Percentiles rank a stretch among this genome's conserved stretches.
Conservation (phyloP, 805 yeast genomes). For the Danielia reshetovae region DNA sequence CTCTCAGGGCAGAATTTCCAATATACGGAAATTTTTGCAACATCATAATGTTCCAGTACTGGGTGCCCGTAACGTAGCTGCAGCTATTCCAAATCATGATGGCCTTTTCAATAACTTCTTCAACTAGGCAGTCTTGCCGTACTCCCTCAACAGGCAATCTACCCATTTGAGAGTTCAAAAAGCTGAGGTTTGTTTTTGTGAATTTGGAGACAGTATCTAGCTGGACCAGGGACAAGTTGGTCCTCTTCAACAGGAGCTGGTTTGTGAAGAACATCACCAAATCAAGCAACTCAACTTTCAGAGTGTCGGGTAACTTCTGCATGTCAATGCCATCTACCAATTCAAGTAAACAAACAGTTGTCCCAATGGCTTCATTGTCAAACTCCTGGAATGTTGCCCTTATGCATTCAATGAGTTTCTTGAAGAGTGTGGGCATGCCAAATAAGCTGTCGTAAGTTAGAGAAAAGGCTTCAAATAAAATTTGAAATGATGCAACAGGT, state of each 20-base stretch:
- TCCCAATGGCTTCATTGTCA: neutral
- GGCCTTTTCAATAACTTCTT: slow-evolving; percentile 21
- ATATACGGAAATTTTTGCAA: slow-evolving; percentile 37
- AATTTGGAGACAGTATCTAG: neutral
- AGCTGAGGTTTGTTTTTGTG: neutral
- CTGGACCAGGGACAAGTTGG: neutral
- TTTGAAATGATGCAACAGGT: slow-evolving; percentile 19
- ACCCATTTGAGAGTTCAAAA: slow-evolving; percentile 31
- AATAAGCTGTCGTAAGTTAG: neutral
- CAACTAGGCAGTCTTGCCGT: slow-evolving; percentile 19
- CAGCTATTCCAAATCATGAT: slow-evolving; percentile 29
- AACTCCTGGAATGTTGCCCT: slow-evolving; percentile 4
- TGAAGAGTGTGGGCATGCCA: slow-evolving; percentile 5
- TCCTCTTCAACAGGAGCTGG: neutral
- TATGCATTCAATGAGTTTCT: slow-evolving; percentile 4
- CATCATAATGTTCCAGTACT: slow-evolving; percentile 34
- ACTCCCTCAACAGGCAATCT: slow-evolving; percentile 27
- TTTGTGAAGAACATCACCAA: neutral
- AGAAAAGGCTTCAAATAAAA: slow-evolving; percentile 13
- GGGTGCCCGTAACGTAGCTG: slow-evolving; percentile 13
- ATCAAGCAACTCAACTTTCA: neutral
- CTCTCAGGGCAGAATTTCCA: slow-evolving; percentile 37
- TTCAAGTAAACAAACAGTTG: neutral
- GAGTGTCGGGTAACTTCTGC: neutral
- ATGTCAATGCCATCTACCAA: neutral